Conservation (phyloP, 192 early-diverging fungal genomes). For the Paraglomus occultum region DNA sequence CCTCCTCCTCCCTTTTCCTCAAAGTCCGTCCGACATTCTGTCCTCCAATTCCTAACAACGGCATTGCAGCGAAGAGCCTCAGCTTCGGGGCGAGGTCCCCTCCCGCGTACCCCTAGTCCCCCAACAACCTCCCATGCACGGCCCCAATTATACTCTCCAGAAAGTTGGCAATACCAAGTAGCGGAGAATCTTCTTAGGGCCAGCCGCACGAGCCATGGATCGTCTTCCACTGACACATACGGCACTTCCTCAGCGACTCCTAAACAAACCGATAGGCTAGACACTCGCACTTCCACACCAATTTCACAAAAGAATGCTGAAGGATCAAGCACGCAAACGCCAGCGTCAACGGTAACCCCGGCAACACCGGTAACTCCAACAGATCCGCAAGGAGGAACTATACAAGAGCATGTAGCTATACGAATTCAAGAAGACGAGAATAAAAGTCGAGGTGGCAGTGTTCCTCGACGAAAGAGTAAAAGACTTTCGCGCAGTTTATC, state of each 20-base stretch:
- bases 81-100: constrained; percentile 4
- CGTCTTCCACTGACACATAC: neutral
- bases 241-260: neutral
- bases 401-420: neutral
- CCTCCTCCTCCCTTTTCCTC: too few species aligned
- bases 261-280: neutral
- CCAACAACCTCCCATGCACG: neutral
- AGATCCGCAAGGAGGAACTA: neutral
- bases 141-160: neutral
- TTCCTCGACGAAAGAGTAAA: neutral
- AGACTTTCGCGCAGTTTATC: constrained; percentile 10
- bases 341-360: neutral
- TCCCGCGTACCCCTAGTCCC: neutral
- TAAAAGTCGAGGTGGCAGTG: neutral
- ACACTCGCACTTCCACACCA: neutral
- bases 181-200: constrained; percentile 12
- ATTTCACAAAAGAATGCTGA: neutral
- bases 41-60: neutral
- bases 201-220: constrained; percentile 1
- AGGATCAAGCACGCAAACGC: neutral
- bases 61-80: constrained; percentile 14
- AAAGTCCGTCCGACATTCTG: too few species aligned
- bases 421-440: neutral
- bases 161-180: constrained; percentile 26
- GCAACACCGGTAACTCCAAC: constrained; percentile 5